Evolutionary conservation across 768 basidiomycete species (phyloP), one percentile per base, ranked within the genome.

Genomic region (Piloderma croceum): DNA sequence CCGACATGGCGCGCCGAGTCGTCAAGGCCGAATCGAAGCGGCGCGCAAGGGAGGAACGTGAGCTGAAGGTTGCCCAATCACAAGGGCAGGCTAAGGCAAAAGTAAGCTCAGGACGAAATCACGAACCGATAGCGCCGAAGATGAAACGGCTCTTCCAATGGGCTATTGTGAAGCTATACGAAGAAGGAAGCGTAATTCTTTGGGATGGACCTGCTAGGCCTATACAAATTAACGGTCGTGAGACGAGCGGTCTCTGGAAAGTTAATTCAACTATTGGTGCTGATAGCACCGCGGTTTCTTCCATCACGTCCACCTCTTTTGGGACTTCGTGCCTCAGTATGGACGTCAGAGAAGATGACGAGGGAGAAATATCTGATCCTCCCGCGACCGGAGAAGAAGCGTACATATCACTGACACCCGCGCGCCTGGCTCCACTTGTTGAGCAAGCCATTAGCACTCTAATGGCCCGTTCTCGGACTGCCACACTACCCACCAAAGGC

Each of bases 181-280:
- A 76, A 40, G 85, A 88, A 43, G 88, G 87, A n/a, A 76, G 73
- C 41, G 77, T 89, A 42, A 68, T 87, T 1, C 58, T 84, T 3
- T 86, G 83, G 79, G 79, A 84, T 42, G 83, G 83, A 0, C 76
- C 80, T 3, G 63, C 66, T 11, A 66, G 69, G 7, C 54, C 66
- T 2, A 57, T 60, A 4, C 44, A 11, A 18, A 41, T 41, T 11
- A 47, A 34, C 7, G n/a, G n/a, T n/a, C n/a, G n/a, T n/a, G 50
- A 63, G 22, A 47, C 57, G 5, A 65, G 60, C 23, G 51, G 53
- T 7, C 51, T 83, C 23, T 86, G 83, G 83, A 77, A 70, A 34
- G 49, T 53, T 18, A 43, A 45, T 15, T 61, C 59, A 1, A 53
- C 54, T 3, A 45, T 44, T 10, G 47, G 47, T 5, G 56, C 49